These are phyloP conservation scores for Xylariaceae sp. DNA, from an alignment of 2,329 filamentous ascomycete genomes.

Conservation along the genomic window DNA sequence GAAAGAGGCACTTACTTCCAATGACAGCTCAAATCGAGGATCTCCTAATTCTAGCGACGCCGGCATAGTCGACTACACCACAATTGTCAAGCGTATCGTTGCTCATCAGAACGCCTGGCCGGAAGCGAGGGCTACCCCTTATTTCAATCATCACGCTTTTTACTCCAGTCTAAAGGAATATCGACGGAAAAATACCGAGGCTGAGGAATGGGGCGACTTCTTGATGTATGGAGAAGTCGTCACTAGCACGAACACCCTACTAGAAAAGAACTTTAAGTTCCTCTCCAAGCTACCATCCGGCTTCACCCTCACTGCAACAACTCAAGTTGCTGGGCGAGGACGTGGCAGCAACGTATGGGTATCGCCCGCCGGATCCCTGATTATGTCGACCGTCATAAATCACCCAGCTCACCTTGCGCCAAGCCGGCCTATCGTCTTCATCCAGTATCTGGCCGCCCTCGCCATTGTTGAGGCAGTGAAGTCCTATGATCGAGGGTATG, in stretches of 20 bases:
- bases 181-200: constrained; percentile 57
- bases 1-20: constrained; percentile 51
- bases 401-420: constrained; percentile 75
- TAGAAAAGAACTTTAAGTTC: constrained; percentile 86
- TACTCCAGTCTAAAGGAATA: constrained; percentile 73
- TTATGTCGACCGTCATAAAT: constrained; percentile 87
- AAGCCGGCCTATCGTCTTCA: constrained; percentile 81
- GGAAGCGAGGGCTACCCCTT: constrained; percentile 72
- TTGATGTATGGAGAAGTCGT: constrained; percentile 90
- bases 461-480: constrained; percentile 84
- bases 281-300: constrained; percentile 77
- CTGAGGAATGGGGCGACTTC: constrained; percentile 71
- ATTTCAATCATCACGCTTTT: constrained; percentile 82
- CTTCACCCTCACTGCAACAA: constrained; percentile 86
- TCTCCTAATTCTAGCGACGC: constrained; percentile 43
- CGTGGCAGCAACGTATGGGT: constrained; percentile 95
- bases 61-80: constrained; percentile 73
- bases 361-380: constrained; percentile 79
- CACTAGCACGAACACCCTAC: constrained; percentile 89
- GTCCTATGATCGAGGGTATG: constrained; percentile 76
- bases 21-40: constrained; percentile 36
- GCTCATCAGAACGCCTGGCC: constrained; percentile 72
- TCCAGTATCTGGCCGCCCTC: constrained; percentile 90
- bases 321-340: constrained; percentile 84
- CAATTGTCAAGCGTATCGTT: constrained; percentile 72